These are phyloP conservation scores for Entomortierella chlamydospora DNA, from an alignment of 192 early-diverging fungal species.

Conservation along the genomic window DNA sequence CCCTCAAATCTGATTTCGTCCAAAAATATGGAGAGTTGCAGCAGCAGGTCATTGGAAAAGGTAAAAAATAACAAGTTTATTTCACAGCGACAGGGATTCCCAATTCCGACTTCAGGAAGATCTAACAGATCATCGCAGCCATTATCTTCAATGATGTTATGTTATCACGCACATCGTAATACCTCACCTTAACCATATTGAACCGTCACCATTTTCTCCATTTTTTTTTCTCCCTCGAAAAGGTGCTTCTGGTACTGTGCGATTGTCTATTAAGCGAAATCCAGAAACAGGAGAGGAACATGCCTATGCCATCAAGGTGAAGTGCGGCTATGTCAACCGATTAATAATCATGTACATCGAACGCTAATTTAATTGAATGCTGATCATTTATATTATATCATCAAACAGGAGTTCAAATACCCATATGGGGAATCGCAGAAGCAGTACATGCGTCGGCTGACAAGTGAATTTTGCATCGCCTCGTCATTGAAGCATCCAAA, in stretches of 20 bases:
- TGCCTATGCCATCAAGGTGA: slow-evolving; percentile 38
- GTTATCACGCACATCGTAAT: too few species aligned
- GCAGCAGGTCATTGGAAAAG: slow-evolving; percentile 50
- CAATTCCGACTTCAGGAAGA: slow-evolving; percentile 15
- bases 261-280: slow-evolving; percentile 32
- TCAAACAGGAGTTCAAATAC: slow-evolving; percentile 84
- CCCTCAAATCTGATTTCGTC: slow-evolving; percentile 27
- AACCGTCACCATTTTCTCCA: too few species aligned
- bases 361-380: not conserved
- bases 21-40: slow-evolving; percentile 49
- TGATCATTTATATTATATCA: too few species aligned
- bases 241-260: slow-evolving; percentile 44
- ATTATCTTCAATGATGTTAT: too few species aligned
- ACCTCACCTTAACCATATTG: too few species aligned
- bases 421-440: slow-evolving; percentile 63
- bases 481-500: slow-evolving; percentile 81
- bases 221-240: too few species aligned
- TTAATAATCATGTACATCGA: not conserved
- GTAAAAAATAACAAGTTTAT: too few species aligned
- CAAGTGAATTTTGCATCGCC: slow-evolving; percentile 86
- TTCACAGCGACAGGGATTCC: slow-evolving; percentile 4
- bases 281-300: slow-evolving; percentile 20
- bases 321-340: not conserved
- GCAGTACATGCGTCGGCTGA: slow-evolving; percentile 65
- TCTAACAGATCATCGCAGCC: too few species aligned